Conservation (phyloP, 257 asterid genomes). For the Vinca minor region DNA sequence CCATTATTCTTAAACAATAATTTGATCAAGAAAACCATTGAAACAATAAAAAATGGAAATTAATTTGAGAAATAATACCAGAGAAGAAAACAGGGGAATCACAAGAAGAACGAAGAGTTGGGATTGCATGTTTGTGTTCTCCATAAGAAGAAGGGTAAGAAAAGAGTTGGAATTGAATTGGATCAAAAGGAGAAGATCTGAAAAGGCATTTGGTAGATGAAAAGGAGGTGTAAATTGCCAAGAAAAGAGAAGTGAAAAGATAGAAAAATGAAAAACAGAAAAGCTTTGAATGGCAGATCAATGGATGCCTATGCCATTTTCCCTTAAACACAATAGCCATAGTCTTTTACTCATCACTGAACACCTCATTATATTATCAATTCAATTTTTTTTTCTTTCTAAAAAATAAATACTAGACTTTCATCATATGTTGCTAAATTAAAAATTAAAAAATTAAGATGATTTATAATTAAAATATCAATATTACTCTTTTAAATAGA, state of each 20-base stretch:
- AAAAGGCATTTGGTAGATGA: slow-evolving; percentile 60
- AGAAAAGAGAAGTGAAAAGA: slow-evolving; percentile 48
- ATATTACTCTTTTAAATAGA: no score
- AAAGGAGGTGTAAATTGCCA: slow-evolving; percentile 43
- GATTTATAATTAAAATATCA: no score
- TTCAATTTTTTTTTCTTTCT: no score
- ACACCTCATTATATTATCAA: background rate
- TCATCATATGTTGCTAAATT: no score
- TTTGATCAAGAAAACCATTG: slow-evolving; percentile 8
- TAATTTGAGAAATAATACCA: slow-evolving; percentile 32
- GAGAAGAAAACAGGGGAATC: slow-evolving; percentile 71
- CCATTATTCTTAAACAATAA: slow-evolving; percentile 10
- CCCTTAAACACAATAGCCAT: slow-evolving; percentile 1
- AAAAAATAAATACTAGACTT: no score
- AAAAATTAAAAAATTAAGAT: no score
- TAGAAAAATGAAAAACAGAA: slow-evolving; percentile 65
- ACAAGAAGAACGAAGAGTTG: slow-evolving; percentile 73
- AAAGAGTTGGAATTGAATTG: slow-evolving; percentile 55
- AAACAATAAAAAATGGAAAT: background rate
- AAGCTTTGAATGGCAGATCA: slow-evolving; percentile 62
- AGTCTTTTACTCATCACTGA: background rate
- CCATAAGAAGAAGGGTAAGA: slow-evolving; percentile 80
- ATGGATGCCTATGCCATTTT: slow-evolving; percentile 31
- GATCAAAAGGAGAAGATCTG: slow-evolving; percentile 68
- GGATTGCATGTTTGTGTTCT: slow-evolving; percentile 76